A percentile compares a stretch with the other conserved stretches of the same genome.
phyloP scores from a whole-genome alignment of 179 eudicot species.

The Silene vulgaris region DNA sequence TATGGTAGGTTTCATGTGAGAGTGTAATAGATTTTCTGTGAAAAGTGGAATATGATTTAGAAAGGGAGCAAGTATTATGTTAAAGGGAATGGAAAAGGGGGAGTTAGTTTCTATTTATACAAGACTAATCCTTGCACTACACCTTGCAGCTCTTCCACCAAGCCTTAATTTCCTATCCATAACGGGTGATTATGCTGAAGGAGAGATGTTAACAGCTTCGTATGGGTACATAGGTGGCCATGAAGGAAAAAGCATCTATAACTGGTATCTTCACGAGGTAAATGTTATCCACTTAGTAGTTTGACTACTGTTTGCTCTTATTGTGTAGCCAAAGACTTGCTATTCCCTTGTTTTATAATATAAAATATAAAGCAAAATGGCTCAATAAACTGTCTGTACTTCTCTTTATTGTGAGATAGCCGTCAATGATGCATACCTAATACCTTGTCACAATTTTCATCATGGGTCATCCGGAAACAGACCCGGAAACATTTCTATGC shows the following conservation, averaged over 20 bases:
- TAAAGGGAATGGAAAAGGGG: neutral
- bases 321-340: neutral
- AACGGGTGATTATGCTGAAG: conserved; percentile 88
- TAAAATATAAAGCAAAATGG: neutral
- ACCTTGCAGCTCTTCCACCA: conserved; percentile 84
- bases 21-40: neutral
- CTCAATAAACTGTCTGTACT: neutral
- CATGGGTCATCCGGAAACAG: neutral
- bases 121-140: conserved; percentile 22
- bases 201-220: conserved; percentile 81
- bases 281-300: neutral
- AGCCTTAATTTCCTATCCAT: conserved; percentile 83
- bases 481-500: neutral
- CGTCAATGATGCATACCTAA: neutral
- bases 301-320: neutral
- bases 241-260: conserved; percentile 86
- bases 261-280: conserved; percentile 96
- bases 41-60: neutral
- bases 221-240: conserved; percentile 97
- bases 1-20: neutral
- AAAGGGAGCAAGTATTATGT: neutral
- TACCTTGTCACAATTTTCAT: neutral
- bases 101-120: neutral
- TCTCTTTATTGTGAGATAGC: neutral
- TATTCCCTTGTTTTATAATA: neutral